Evolutionary conservation across 108 stramenopile species (phyloP).

Genomic region (Discostella pseudostelligera): DNA sequence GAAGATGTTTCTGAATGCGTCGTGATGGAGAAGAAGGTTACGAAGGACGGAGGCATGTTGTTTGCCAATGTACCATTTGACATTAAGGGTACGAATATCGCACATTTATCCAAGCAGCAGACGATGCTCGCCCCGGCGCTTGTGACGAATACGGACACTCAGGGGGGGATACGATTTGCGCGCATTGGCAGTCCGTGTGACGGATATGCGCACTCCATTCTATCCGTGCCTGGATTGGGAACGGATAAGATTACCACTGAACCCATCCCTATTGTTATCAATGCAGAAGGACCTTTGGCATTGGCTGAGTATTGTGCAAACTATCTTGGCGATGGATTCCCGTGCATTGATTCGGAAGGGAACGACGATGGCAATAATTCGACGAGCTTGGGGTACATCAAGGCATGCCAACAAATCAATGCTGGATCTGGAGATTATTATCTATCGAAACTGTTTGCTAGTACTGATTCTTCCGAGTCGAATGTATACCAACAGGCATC

Average conservation of each 20-base stretch:
- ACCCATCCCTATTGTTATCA: constrained; percentile 56
- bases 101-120: constrained; percentile 60
- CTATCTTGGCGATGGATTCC: constrained; percentile 75
- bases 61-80: constrained; percentile 73
- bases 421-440: constrained; percentile 62
- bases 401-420: constrained; percentile 63
- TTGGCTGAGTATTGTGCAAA: constrained; percentile 72
- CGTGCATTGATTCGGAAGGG: constrained; percentile 49
- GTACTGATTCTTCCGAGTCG: constrained; percentile 32
- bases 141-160: constrained; percentile 61
- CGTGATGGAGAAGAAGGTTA: constrained; percentile 23
- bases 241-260: constrained; percentile 35
- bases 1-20: constrained; percentile 79
- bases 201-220: constrained; percentile 76
- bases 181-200: constrained; percentile 67
- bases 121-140: constrained; percentile 75
- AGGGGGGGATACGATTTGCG: constrained; percentile 86
- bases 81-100: constrained; percentile 50
- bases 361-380: constrained; percentile 57
- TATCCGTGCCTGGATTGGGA: constrained; percentile 83
- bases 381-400: constrained; percentile 55
- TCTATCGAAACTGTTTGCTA: constrained; percentile 66
- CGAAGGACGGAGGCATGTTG: constrained; percentile 20
- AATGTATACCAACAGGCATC: constrained; percentile 60
- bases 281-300: constrained; percentile 46